Percentiles rank a stretch among this genome's conserved stretches.
Evolutionary conservation across 1,284 basidiomycete genomes (phyloP).

Genomic region (Fistulinella staudtii): DNA sequence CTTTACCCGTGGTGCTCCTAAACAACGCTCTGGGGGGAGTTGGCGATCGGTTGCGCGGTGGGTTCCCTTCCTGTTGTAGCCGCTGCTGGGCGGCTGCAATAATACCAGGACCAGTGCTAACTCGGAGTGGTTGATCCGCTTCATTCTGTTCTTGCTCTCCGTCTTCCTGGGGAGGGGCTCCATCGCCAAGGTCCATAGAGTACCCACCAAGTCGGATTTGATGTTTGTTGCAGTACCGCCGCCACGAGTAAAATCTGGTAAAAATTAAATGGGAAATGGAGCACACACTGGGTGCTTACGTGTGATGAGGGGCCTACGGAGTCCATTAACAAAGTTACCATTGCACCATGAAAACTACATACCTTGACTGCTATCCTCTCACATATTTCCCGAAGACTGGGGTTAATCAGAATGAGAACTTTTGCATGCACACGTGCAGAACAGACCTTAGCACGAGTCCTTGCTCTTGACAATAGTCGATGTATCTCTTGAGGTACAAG

Average conservation of each 20-base stretch:
- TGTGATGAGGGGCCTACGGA: constrained; percentile 74
- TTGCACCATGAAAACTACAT: constrained; percentile 6
- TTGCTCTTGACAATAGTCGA: constrained; percentile 81
- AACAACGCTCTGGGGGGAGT: constrained; percentile 73
- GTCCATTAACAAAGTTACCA: constrained; percentile 3
- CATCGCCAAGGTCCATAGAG: constrained; percentile 59
- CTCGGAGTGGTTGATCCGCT: constrained; percentile 29
- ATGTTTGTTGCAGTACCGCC: constrained; percentile 83
- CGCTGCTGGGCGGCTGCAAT: constrained; percentile 44
- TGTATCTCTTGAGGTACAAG: constrained; percentile 74
- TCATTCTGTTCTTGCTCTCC: constrained; percentile 40
- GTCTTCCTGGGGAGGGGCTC: constrained; percentile 41
- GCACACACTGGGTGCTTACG: constrained; percentile 42
- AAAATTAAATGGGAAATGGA: constrained; percentile 4
- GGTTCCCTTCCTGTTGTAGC: constrained; percentile 37
- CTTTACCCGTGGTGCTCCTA: constrained; percentile 80
- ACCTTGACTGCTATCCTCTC: constrained; percentile 79
- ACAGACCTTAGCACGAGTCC: constrained; percentile 69
- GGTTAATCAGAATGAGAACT: neutral
- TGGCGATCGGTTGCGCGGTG: constrained; percentile 58
- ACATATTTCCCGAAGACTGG: constrained; percentile 74
- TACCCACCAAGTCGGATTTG: constrained; percentile 80
- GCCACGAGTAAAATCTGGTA: constrained; percentile 79
- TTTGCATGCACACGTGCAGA: neutral
- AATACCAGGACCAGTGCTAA: constrained; percentile 41